Conservation (phyloP, 345 rosid species). For the Citrus inodora region DNA sequence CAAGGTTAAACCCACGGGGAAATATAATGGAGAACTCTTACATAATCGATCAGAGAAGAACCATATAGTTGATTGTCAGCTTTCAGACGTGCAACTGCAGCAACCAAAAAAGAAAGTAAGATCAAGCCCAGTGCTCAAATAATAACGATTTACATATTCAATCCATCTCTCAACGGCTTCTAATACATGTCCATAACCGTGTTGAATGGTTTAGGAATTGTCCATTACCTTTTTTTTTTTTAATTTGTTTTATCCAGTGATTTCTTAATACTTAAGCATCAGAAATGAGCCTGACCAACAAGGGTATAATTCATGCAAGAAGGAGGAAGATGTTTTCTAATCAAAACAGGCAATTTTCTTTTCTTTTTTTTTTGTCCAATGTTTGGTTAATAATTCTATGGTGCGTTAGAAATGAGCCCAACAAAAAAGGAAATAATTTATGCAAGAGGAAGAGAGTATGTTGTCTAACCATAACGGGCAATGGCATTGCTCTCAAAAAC, state of each 20-base stretch:
- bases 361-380: too few species aligned
- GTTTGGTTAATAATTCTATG: neutral
- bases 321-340: conserved; percentile 15
- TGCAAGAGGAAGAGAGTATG: neutral
- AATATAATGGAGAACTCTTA: conserved; percentile 26
- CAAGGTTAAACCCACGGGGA: neutral
- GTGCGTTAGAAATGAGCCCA: neutral
- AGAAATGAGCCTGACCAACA: neutral
- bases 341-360: conserved; percentile 55
- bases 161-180: neutral
- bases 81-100: conserved; percentile 65
- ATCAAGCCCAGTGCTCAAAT: neutral
- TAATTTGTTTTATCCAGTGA: neutral
- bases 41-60: conserved; percentile 66
- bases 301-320: neutral
- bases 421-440: neutral
- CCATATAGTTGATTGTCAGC: conserved; percentile 65
- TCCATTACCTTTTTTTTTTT: neutral
- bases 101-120: neutral
- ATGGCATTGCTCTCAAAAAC: conserved; percentile 97
- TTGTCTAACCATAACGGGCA: conserved; percentile 69
- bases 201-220: too few species aligned
- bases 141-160: neutral
- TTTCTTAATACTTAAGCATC: neutral
- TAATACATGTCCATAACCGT: neutral